These are phyloP conservation scores for Sporothrix brunneoviolacea DNA, from an alignment of 2,329 filamentous ascomycete species.

Conservation along the genomic window DNA sequence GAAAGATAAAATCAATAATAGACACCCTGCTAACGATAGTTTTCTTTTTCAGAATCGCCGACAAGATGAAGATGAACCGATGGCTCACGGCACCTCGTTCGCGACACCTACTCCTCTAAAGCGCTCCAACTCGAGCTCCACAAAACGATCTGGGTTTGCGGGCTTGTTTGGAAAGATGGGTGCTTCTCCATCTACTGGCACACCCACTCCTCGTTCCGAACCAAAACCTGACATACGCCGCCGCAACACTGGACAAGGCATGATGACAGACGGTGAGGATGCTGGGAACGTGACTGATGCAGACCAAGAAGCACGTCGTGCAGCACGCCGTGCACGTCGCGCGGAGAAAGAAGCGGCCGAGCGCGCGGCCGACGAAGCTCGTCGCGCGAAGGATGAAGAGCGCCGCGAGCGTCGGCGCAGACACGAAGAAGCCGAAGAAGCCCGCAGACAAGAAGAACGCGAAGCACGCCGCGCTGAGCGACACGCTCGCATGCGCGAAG, in stretches of 20 bases:
- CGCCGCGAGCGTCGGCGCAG: conserved; percentile 48
- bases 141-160: conserved; percentile 52
- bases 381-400: conserved; percentile 49
- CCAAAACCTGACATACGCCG: conserved; percentile 40
- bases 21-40: not conserved
- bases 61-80: conserved; percentile 56
- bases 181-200: conserved; percentile 28
- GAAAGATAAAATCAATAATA: not conserved
- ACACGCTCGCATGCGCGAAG: conserved; percentile 42
- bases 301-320: conserved; percentile 54
- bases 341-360: conserved; percentile 46
- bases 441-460: conserved; percentile 49
- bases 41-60: conserved; percentile 50
- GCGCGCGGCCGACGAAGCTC: conserved; percentile 48
- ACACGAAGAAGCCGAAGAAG: conserved; percentile 50
- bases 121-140: conserved; percentile 55
- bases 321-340: conserved; percentile 54
- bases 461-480: conserved; percentile 52
- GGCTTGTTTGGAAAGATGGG: conserved; percentile 56
- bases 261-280: conserved; percentile 46
- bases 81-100: conserved; percentile 45
- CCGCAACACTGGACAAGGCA: conserved; percentile 37
- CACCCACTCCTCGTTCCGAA: conserved; percentile 16
- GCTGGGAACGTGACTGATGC: conserved; percentile 20
- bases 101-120: conserved; percentile 47